A percentile compares a stretch with the other conserved stretches of the same genome.
Evolutionary conservation across 192 early-diverging fungal species (phyloP).

Genomic region (Umbelopsis sp.): DNA sequence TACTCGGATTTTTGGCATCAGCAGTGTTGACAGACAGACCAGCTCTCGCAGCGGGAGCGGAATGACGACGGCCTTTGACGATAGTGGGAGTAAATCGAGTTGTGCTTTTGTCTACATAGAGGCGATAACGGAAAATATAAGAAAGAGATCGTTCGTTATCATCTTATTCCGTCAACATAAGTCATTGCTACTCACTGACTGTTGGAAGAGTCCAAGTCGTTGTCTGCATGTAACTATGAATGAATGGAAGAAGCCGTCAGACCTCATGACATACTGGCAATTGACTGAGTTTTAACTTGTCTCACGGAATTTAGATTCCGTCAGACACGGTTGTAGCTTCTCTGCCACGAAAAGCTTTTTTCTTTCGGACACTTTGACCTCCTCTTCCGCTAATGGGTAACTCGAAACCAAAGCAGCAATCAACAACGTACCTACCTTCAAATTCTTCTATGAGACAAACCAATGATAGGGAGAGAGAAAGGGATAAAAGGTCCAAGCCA

Average conservation of each 20-base stretch:
- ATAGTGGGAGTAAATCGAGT: constrained; percentile 7
- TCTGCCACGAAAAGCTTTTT: constrained; percentile 15
- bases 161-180: too few relatives aligned
- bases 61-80: constrained; percentile 9
- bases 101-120: constrained; percentile 10
- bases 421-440: not conserved
- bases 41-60: constrained; percentile 12
- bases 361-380: constrained; percentile 8
- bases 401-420: constrained; percentile 21
- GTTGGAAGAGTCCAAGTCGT: constrained; percentile 11
- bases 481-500: constrained; percentile 25
- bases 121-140: too few relatives aligned
- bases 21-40: not conserved
- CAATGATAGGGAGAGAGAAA: constrained; percentile 2
- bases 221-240: constrained; percentile 3
- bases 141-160: not conserved
- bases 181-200: not conserved
- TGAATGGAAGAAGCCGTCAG: not conserved
- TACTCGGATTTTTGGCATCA: not conserved
- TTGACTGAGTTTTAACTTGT: not conserved
- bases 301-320: not conserved
- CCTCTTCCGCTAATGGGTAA: constrained; percentile 8
- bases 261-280: constrained; percentile 1
- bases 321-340: constrained; percentile 12
- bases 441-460: constrained; percentile 3